Base-by-base conservation (phyloP, 345 rosid genomes). In the Populus davidiana region DNA sequence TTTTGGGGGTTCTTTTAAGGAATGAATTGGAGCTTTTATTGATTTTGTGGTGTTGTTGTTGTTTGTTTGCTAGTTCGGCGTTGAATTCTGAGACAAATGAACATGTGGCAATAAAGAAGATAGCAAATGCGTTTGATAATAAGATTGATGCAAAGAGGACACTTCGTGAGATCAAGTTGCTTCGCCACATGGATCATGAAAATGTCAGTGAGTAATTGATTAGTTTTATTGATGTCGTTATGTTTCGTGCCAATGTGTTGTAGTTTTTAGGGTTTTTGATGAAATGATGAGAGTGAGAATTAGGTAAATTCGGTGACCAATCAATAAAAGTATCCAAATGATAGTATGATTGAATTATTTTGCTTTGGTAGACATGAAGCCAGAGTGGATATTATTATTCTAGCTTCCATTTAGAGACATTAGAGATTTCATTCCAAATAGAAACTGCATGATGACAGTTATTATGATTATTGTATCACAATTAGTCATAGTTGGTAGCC, bases 171-270 rank as follows among this genome's bases (percentile, higher is more conserved):
- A 93, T 93, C 91, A 95, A 92, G 91, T 85, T 95, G 70, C 98
- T 95, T 81, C 92, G 98, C 36, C 99, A 93, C 83, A 90, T 95
- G 88, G 90, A 92, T 78, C 99, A 95, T 88, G 98, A 93, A 86
- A 93, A 92, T 77, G 99, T 93, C 81, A 83, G 94, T 95, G 87
- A 86, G 89, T 86, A 70, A 61, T 81, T 70, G 10, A 18, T 70
- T 77, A 21, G 35, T 62, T 29, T 43, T 27, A 70, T 38, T 62
- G 59, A 18, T 59, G 27, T 16, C 17, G 36, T 56, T 36, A 73
- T 52, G 2, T 52, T 17, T 1, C 23, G n/a, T 2, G 16, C 25
- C 63, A n/a, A 59, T n/a, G 63, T n/a, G 63, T 56, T 8, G 62
- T 54, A 47, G 35, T n/a, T 31, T 73, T 41, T 5, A n/a, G 6